Conservation (phyloP, 768 basidiomycete genomes). For the Mycena crocata region DNA sequence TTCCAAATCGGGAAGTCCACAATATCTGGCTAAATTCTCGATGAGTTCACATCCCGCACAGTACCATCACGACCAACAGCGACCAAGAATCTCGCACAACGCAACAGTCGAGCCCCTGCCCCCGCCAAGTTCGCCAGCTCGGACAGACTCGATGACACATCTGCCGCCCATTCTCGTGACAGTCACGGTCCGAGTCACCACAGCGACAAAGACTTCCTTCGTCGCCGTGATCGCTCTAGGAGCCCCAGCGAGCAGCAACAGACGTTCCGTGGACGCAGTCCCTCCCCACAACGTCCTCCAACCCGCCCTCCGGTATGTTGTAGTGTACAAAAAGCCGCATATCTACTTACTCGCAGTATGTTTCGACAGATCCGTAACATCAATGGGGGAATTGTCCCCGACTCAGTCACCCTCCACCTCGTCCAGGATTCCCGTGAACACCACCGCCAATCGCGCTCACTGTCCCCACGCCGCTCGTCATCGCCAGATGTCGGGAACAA, state of each 20-base stretch:
- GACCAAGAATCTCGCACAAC: conserved; percentile 20
- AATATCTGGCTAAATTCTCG: not conserved
- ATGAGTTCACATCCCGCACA: not conserved
- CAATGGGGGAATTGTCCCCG: conserved; percentile 27
- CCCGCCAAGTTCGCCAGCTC: not conserved
- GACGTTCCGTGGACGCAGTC: not conserved
- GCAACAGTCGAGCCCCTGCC: conserved; percentile 3
- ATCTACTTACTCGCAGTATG: no score
- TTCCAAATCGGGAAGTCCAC: not conserved
- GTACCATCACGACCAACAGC: not conserved
- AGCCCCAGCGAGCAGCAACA: not conserved
- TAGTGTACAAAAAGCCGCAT: no score
- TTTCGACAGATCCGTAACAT: conserved; percentile 32
- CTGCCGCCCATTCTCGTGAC: not conserved
- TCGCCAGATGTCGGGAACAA: no score
- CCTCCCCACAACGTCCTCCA: not conserved
- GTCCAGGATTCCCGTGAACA: no score
- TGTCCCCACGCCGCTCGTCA: no score
- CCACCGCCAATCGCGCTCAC: no score
- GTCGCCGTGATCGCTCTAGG: not conserved
- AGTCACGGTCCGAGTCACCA: not conserved
- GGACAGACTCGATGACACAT: accelerated
- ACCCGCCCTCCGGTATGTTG: not conserved
- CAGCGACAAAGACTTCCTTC: not conserved
- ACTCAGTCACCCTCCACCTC: not conserved